phyloP scores from a whole-genome alignment of 1,139 yeast species.

The Kodamaea plutei region DNA sequence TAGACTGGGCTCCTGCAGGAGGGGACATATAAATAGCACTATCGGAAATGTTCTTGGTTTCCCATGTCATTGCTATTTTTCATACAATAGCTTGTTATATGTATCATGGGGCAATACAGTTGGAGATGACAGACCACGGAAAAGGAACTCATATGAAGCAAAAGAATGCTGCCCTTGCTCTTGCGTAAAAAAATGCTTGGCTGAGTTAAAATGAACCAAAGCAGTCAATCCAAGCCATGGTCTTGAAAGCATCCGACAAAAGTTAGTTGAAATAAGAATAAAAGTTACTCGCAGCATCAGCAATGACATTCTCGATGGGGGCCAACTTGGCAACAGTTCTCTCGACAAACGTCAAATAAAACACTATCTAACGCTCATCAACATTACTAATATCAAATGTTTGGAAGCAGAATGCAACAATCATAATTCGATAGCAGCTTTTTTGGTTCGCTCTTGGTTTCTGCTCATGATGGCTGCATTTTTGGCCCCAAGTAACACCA shows the following conservation, averaged over 20 bases:
- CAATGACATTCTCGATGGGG: conserved; percentile 75
- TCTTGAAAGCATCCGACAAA: conserved; percentile 79
- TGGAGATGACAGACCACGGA: conserved; percentile 75
- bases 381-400: conserved; percentile 65
- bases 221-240: conserved; percentile 79
- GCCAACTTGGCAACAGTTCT: conserved; percentile 63
- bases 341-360: conserved; percentile 58
- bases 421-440: conserved; percentile 61
- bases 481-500: conserved; percentile 79
- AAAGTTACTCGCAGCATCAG: conserved; percentile 96
- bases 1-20: conserved; percentile 75
- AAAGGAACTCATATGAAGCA: conserved; percentile 84
- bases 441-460: conserved; percentile 55
- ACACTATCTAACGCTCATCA: conserved; percentile 69
- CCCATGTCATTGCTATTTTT: too few relatives aligned
- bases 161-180: conserved; percentile 65
- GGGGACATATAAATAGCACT: conserved; percentile 81
- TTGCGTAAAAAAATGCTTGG: conserved; percentile 66
- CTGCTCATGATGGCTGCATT: conserved; percentile 87
- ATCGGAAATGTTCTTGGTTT: conserved; percentile 71
- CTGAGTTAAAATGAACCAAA: conserved; percentile 82
- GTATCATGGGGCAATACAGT: conserved; percentile 86
- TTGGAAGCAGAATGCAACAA: conserved; percentile 53
- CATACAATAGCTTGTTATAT: too few relatives aligned
- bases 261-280: conserved; percentile 72